Percentiles rank a stretch among this genome's conserved stretches.
These are phyloP conservation scores for Boletus fagicola DNA, from an alignment of 768 basidiomycete species.

Conservation along the genomic window DNA sequence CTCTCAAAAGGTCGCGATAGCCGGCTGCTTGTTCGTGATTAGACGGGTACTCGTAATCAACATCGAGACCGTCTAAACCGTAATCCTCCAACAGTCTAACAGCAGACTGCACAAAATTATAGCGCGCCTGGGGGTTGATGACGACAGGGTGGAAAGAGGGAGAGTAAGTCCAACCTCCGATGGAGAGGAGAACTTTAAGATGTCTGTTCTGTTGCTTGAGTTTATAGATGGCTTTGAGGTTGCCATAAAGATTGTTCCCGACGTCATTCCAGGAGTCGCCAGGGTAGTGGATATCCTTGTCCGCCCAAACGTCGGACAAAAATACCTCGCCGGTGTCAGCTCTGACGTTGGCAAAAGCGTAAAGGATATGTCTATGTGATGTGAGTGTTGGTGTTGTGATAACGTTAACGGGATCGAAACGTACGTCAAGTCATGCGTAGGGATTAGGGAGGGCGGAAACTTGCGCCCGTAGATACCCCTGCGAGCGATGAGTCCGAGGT, in stretches of 20 bases:
- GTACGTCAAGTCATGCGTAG: conserved; percentile 81
- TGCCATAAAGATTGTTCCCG: conserved; percentile 91
- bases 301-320: conserved; percentile 91
- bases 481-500: conserved; percentile 6
- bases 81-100: conserved; percentile 85
- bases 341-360: conserved; percentile 89
- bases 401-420: conserved; percentile 25
- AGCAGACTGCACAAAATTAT: conserved; percentile 77
- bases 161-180: conserved; percentile 96
- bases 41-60: conserved; percentile 92
- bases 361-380: conserved; percentile 71
- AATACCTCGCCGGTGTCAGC: conserved; percentile 82
- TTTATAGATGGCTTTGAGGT: conserved; percentile 89
- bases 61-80: conserved; percentile 87
- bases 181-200: conserved; percentile 78
- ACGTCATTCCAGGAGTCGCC: conserved; percentile 93
- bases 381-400: conserved; percentile 4
- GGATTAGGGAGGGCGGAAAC: conserved; percentile 84
- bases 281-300: conserved; percentile 95
- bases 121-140: conserved; percentile 55
- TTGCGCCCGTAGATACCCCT: conserved; percentile 97
- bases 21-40: conserved; percentile 75
- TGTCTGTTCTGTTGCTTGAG: conserved; percentile 85
- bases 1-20: conserved; percentile 78
- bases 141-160: conserved; percentile 84